These are phyloP conservation scores for Albugo laibachii DNA, from an alignment of 352 stramenopile species.

Conservation along the genomic window DNA sequence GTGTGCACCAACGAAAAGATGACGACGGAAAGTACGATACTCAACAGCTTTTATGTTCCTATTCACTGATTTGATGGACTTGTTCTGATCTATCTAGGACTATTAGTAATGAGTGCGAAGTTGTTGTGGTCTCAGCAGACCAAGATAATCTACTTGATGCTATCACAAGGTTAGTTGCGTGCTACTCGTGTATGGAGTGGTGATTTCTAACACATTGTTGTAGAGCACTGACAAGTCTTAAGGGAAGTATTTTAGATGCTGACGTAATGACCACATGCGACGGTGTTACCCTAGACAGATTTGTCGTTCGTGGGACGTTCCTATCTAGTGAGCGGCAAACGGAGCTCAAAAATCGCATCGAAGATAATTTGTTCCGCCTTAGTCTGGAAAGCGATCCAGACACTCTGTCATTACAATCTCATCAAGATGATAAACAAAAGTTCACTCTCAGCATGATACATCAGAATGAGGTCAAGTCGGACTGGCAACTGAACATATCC, in stretches of 20 bases:
- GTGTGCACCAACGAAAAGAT: slow-evolving; percentile 68
- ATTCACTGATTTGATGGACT: neutral
- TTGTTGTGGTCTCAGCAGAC: slow-evolving; percentile 61
- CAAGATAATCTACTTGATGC: slow-evolving; percentile 61
- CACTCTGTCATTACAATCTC: neutral
- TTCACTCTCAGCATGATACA: slow-evolving; percentile 53
- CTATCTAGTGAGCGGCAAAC: slow-evolving; percentile 57
- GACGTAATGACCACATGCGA: slow-evolving; percentile 76
- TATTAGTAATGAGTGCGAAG: slow-evolving; percentile 56
- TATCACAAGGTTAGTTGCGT: slow-evolving; percentile 23
- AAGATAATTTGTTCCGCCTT: slow-evolving; percentile 49
- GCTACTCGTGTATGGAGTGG: too few relatives aligned
- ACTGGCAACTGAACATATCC: slow-evolving; percentile 56
- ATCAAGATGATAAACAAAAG: neutral
- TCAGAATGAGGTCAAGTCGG: slow-evolving; percentile 54
- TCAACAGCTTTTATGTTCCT: neutral
- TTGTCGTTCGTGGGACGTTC: slow-evolving; percentile 64
- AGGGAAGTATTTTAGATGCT: slow-evolving; percentile 69
- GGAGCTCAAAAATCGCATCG: slow-evolving; percentile 43
- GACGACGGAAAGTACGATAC: slow-evolving; percentile 65
- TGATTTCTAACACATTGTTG: neutral
- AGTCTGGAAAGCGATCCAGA: slow-evolving; percentile 6
- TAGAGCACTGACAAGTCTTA: slow-evolving; percentile 56
- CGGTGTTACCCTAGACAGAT: slow-evolving; percentile 57
- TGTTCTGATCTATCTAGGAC: slow-evolving; percentile 14